These are phyloP conservation scores for Begonia loranthoides DNA, from an alignment of 306 rosid genomes.

Conservation along the genomic window DNA sequence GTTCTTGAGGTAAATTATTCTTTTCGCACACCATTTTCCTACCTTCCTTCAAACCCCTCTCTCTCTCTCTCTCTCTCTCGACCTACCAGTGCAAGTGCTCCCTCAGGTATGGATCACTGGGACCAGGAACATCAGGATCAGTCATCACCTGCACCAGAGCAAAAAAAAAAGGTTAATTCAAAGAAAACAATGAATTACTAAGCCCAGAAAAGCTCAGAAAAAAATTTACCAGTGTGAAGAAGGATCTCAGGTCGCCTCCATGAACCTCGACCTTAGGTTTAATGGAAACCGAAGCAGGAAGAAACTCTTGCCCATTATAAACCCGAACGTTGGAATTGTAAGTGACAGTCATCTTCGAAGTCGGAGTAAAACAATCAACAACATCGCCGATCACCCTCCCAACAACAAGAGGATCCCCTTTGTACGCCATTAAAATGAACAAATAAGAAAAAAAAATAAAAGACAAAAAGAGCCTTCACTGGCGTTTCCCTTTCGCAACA, in stretches of 20 bases:
- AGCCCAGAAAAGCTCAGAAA: background rate
- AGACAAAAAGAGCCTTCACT: no score
- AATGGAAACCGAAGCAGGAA: conserved; percentile 41
- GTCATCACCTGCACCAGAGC: conserved; percentile 47
- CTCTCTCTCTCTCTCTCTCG: background rate
- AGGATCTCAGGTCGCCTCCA: conserved; percentile 79
- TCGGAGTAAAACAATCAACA: conserved; percentile 45
- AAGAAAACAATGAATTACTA: background rate
- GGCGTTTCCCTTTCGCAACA: no score
- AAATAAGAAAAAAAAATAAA: no score
- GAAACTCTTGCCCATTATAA: conserved; percentile 64
- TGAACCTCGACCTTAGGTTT: conserved; percentile 79
- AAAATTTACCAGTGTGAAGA: conserved; percentile 59
- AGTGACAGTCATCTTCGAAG: conserved; percentile 33
- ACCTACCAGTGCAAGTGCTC: conserved; percentile 88
- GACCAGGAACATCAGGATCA: conserved; percentile 96
- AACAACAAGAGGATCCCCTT: conserved; percentile 42
- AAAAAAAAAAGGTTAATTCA: background rate
- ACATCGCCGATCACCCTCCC: conserved; percentile 87
- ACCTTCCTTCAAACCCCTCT: no score
- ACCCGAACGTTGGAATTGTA: conserved; percentile 51
- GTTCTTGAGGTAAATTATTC: background rate
- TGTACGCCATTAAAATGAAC: no score
- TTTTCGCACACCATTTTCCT: background rate
- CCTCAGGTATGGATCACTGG: conserved; percentile 84